phyloP scores from a whole-genome alignment of 371 early-diverging fungal species.

The Mucor saturninus region DNA sequence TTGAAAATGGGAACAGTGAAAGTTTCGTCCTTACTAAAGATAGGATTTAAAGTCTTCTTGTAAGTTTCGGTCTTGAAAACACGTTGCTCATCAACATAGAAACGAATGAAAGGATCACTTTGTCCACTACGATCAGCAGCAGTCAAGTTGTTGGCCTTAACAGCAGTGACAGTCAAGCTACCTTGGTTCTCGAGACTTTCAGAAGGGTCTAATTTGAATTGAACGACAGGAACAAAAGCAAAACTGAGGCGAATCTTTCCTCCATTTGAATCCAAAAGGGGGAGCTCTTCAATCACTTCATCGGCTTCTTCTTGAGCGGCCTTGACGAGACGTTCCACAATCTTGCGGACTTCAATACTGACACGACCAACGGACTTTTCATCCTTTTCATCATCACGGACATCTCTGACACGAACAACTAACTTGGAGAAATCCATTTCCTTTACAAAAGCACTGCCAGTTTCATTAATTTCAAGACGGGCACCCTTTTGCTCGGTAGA shows the following conservation, averaged over 20 bases:
- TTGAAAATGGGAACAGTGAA: slow-evolving; percentile 71
- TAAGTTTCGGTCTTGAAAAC: slow-evolving; percentile 79
- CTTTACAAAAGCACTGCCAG: slow-evolving; percentile 51
- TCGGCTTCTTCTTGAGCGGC: slow-evolving; percentile 22
- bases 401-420: slow-evolving; percentile 38
- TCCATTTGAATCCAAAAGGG: slow-evolving; percentile 34
- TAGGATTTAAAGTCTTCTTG: slow-evolving; percentile 84
- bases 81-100: slow-evolving; percentile 75
- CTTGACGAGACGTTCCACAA: slow-evolving; percentile 28
- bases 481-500: slow-evolving; percentile 46
- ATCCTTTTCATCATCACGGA: slow-evolving; percentile 44
- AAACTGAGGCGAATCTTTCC: slow-evolving; percentile 46
- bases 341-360: slow-evolving; percentile 32
- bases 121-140: slow-evolving; percentile 66
- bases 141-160: slow-evolving; percentile 50
- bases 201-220: slow-evolving; percentile 47
- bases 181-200: slow-evolving; percentile 61
- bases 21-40: slow-evolving; percentile 71
- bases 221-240: slow-evolving; percentile 44
- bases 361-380: slow-evolving; percentile 32
- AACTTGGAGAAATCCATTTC: slow-evolving; percentile 56
- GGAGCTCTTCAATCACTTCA: slow-evolving; percentile 26
- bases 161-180: slow-evolving; percentile 44
- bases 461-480: slow-evolving; percentile 45
- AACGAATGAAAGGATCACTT: slow-evolving; percentile 86